Evolutionary conservation across 768 basidiomycete species (phyloP).

Genomic region (Macrolepiota dolichaula): DNA sequence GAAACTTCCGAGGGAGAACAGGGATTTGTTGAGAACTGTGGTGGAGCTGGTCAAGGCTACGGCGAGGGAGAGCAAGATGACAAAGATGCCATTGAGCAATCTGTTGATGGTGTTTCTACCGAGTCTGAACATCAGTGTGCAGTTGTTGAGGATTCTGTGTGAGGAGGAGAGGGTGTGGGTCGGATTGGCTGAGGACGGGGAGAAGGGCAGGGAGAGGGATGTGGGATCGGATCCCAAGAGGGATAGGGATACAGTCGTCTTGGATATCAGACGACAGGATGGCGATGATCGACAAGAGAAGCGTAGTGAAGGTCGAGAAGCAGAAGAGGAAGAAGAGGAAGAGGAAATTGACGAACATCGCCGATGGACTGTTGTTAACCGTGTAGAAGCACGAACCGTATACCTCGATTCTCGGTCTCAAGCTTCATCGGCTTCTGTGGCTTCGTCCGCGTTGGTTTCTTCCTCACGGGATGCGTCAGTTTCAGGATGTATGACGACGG

Average conservation of each 20-base stretch:
- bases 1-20: conserved; percentile 74
- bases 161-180: conserved; percentile 70
- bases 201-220: conserved; percentile 3
- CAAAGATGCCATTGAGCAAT: conserved; percentile 93
- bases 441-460: conserved; percentile 19
- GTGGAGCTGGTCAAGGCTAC: conserved; percentile 78
- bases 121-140: conserved; percentile 75
- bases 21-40: conserved; percentile 81
- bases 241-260: conserved; percentile 12
- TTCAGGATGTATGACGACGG: conserved; percentile 9
- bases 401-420: conserved; percentile 33
- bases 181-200: conserved; percentile 11
- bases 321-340: conserved; percentile 21
- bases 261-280: conserved; percentile 10
- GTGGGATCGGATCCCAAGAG: conserved; percentile 15
- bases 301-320: conserved; percentile 25
- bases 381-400: conserved; percentile 31
- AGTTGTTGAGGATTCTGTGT: conserved; percentile 67
- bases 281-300: neutral
- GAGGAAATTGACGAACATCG: conserved; percentile 13
- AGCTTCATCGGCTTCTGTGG: conserved; percentile 26
- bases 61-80: conserved; percentile 61
- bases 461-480: conserved; percentile 9
- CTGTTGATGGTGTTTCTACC: conserved; percentile 87
- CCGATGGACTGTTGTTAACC: conserved; percentile 16